Evolutionary conservation across 2,329 filamentous ascomycete species (phyloP).

Genomic region (Orbilia quercus): DNA sequence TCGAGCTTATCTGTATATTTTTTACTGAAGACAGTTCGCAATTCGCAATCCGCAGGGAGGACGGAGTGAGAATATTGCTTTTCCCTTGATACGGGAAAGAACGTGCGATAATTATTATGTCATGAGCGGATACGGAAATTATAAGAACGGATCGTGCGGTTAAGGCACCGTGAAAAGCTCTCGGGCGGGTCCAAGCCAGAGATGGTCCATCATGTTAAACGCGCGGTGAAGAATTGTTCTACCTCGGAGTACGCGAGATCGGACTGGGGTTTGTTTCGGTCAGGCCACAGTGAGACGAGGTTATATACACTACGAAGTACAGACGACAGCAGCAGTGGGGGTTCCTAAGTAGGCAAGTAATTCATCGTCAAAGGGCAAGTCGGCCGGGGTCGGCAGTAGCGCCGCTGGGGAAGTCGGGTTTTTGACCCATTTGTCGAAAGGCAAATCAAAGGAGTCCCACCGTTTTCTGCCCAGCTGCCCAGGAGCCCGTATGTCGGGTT

Average conservation of each 20-base stretch:
- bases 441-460: constrained; percentile 32
- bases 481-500: constrained; percentile 53
- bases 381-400: constrained; percentile 51
- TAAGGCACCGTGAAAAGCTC: too few species aligned
- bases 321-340: constrained; percentile 25
- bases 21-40: too few species aligned
- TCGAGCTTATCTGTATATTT: too few species aligned
- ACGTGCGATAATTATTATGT: too few species aligned
- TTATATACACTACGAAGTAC: background rate
- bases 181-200: too few species aligned
- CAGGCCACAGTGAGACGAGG: constrained; percentile 41
- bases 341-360: constrained; percentile 24
- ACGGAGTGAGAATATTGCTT: too few species aligned
- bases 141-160: too few species aligned
- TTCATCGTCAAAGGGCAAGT: constrained; percentile 28
- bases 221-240: too few species aligned
- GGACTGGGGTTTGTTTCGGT: constrained; percentile 22
- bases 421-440: constrained; percentile 55
- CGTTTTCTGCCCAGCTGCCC: constrained; percentile 18
- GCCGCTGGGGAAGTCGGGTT: constrained; percentile 56
- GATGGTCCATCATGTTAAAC: too few species aligned
- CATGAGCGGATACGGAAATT: too few species aligned
- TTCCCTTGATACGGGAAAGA: too few species aligned
- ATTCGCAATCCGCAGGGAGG: too few species aligned
- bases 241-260: constrained; percentile 1